phyloP scores from a whole-genome alignment of 1,139 yeast genomes.

The Chernovozyma sophiae-reginae region DNA sequence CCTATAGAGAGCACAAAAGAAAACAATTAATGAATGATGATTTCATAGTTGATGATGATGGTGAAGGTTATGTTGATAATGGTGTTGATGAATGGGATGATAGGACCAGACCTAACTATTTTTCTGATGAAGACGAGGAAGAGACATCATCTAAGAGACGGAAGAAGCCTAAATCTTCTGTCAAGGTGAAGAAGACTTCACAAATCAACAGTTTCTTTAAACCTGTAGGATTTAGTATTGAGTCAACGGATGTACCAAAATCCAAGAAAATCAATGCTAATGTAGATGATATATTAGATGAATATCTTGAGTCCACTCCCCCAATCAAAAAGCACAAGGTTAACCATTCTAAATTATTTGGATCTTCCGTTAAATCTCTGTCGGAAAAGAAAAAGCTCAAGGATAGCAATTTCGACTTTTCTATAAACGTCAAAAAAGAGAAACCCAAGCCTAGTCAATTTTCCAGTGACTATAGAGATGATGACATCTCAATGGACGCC shows the following conservation, averaged over 20 bases:
- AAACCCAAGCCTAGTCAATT: slow-evolving; percentile 4
- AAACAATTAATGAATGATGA: slow-evolving; percentile 83
- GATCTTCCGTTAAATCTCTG: slow-evolving; percentile 10
- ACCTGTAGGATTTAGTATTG: slow-evolving; percentile 21
- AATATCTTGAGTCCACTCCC: slow-evolving; percentile 25
- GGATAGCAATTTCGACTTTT: slow-evolving; percentile 20
- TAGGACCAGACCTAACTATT: slow-evolving; percentile 44
- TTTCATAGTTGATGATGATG: slow-evolving; percentile 90
- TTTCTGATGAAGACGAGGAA: slow-evolving; percentile 40
- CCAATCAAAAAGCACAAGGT: slow-evolving; percentile 18
- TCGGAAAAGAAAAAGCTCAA: slow-evolving; percentile 12
- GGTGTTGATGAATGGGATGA: slow-evolving; percentile 89
- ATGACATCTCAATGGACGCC: background rate
- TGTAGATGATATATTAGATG: slow-evolving; percentile 45
- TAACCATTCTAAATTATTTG: slow-evolving; percentile 9
- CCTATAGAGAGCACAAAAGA: slow-evolving; percentile 72
- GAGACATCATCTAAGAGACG: slow-evolving; percentile 26
- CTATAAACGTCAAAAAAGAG: slow-evolving; percentile 21
- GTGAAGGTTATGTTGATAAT: slow-evolving; percentile 85
- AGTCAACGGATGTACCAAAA: slow-evolving; percentile 9
- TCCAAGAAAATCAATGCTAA: slow-evolving; percentile 29
- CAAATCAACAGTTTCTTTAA: slow-evolving; percentile 54
- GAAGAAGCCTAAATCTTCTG: slow-evolving; percentile 30
- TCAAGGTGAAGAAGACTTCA: slow-evolving; percentile 44
- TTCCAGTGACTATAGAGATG: slow-evolving; percentile 1